A percentile compares a stretch with the other conserved stretches of the same genome.
Evolutionary conservation across 495 filamentous ascomycete genomes (phyloP).

Genomic region (Clavariopsis aquatica): DNA sequence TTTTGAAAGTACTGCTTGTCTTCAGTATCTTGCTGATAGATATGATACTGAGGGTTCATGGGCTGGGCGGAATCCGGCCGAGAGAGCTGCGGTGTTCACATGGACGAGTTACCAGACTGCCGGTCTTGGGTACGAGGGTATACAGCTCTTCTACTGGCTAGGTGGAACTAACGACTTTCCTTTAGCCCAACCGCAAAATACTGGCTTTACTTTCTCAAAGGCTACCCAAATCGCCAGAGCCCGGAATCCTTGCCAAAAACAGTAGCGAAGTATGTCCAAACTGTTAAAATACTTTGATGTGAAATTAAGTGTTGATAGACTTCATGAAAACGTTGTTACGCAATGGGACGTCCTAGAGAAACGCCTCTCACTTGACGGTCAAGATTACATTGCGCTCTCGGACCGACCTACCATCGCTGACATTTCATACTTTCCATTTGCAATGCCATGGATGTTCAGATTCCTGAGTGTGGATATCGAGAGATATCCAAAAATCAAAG

Average conservation of each 20-base stretch:
- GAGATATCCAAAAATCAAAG: constrained; percentile 12
- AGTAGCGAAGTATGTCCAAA: constrained; percentile 14
- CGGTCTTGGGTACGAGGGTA: constrained; percentile 11
- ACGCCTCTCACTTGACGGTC: neutral
- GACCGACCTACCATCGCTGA: constrained; percentile 23
- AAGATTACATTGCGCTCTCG: constrained; percentile 24
- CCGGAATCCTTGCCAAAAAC: constrained; percentile 16
- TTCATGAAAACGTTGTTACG: constrained; percentile 10
- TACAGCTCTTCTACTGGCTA: neutral
- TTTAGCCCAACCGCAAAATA: constrained; percentile 24
- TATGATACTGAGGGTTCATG: constrained; percentile 33
- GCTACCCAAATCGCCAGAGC: constrained; percentile 24
- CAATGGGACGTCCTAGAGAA: constrained; percentile 27
- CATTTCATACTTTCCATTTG: constrained; percentile 23
- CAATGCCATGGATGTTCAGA: constrained; percentile 30
- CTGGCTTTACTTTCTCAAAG: constrained; percentile 27
- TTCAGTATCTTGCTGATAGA: constrained; percentile 39
- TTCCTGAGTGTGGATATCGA: constrained; percentile 20
- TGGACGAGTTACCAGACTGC: constrained; percentile 28
- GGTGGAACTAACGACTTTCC: neutral
- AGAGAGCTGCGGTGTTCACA: constrained; percentile 24
- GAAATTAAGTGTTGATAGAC: neutral
- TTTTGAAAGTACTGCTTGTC: constrained; percentile 42
- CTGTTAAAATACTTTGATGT: neutral
- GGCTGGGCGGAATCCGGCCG: constrained; percentile 27